Percentiles rank a stretch among this genome's conserved stretches.
These are phyloP conservation scores for Candida glucosophila DNA, from an alignment of 1,139 yeast species.

Conservation along the genomic window DNA sequence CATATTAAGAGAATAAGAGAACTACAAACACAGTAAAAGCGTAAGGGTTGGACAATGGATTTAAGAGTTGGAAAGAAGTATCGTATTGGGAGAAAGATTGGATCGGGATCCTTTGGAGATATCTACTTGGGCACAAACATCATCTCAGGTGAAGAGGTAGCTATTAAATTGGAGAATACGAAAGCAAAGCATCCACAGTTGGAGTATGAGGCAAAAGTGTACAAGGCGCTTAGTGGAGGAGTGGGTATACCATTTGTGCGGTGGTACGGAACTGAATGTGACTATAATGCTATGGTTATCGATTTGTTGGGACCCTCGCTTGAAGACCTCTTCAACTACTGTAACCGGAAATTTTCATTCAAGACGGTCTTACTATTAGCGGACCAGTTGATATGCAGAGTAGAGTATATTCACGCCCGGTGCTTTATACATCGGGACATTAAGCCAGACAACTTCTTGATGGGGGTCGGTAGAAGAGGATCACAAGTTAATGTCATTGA, in stretches of 20 bases:
- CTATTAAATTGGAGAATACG: slow-evolving; percentile 85
- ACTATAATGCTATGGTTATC: slow-evolving; percentile 93
- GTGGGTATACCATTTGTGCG: slow-evolving; percentile 96
- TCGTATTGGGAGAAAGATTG: slow-evolving; percentile 92
- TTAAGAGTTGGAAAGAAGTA: slow-evolving; percentile 92
- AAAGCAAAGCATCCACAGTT: slow-evolving; percentile 94
- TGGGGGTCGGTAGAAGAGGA: slow-evolving; percentile 96
- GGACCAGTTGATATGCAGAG: slow-evolving; percentile 88
- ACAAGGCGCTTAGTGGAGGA: slow-evolving; percentile 91
- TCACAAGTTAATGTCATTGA: slow-evolving; percentile 94
- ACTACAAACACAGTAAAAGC: too few relatives aligned
- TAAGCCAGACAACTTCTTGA: slow-evolving; percentile 92
- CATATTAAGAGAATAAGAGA: too few relatives aligned
- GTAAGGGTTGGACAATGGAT: too few relatives aligned
- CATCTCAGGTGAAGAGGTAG: slow-evolving; percentile 95
- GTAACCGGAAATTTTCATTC: slow-evolving; percentile 86
- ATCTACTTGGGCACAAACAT: slow-evolving; percentile 89
- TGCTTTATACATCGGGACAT: slow-evolving; percentile 89
- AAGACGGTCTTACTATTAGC: slow-evolving; percentile 90
- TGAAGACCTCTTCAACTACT: slow-evolving; percentile 92
- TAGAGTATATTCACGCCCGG: slow-evolving; percentile 92
- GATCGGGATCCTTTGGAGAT: slow-evolving; percentile 96
- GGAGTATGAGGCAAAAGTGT: slow-evolving; percentile 93
- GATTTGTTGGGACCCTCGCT: slow-evolving; percentile 92
- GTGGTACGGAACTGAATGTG: slow-evolving; percentile 97